Evolutionary conservation across 768 basidiomycete genomes (phyloP), one percentile per base, ranked within the genome.

Genomic region (Amanita thiersii): DNA sequence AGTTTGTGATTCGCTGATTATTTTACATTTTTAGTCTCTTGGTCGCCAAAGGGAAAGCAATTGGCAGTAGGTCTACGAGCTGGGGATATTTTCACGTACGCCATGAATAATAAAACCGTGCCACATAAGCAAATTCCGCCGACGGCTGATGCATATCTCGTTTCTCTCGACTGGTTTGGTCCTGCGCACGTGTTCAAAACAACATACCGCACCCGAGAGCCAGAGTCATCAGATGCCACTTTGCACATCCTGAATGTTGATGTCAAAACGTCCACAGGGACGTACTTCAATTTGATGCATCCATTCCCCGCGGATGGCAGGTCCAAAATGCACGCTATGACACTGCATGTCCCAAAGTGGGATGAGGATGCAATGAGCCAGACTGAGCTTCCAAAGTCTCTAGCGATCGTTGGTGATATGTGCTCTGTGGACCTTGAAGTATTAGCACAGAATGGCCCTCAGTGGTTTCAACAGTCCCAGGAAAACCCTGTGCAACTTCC

Each of bases 21-120:
- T 45, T 49, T 25, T 39, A 6, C 17, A n/a, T 39, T 33, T 39
- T 8, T 43, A 89, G 87, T 81, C 6, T 74, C 82, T 9, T 90
- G 87, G 86, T 89, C 86, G 2, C 83, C 86, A 1, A 87, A 86
- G 56, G 87, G 86, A 33, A 90, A 86, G 54, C 86, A 89, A 43
- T 66, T 90, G 30, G 85, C 84, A 1, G 72, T 90, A 34, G 87
- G 81, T 17, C 60, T 87, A 11, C 73, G 73, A 48, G 70, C 67
- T 14, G 86, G 86, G 2, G 80, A 82, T 40, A 79, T 89, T 28
- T 55, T 85, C 30, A 78, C 83, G 0, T 88, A 77, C 54, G 67
- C 72, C 28, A 69, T 80, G 17, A 64, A 64, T 8, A 75, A 76
- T 42, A 74, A 74, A 7, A 60, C 70, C 4, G 59, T 64, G 2